Evolutionary conservation across 2,329 filamentous ascomycete genomes (phyloP).

Genomic region (Penicillium brevicompactum): DNA sequence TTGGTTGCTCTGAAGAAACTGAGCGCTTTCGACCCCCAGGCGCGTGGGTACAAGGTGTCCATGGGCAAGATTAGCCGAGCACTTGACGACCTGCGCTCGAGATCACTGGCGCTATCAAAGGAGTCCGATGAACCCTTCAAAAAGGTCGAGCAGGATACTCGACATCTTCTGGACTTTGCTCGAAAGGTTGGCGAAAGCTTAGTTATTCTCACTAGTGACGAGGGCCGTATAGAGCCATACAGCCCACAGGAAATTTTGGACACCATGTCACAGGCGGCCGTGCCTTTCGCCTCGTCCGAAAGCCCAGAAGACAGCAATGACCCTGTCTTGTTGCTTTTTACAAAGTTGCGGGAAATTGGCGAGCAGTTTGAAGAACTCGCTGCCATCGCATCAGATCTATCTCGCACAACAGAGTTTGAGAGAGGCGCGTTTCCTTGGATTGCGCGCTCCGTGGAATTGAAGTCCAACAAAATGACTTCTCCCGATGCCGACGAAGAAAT

Average conservation of each 20-base stretch:
- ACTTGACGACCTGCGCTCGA: slow-evolving; percentile 73
- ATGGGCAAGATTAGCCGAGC: slow-evolving; percentile 76
- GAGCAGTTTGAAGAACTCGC: slow-evolving; percentile 70
- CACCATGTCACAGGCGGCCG: slow-evolving; percentile 51
- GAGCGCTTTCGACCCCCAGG: slow-evolving; percentile 72
- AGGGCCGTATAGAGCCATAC: slow-evolving; percentile 69
- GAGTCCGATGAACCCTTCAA: slow-evolving; percentile 72
- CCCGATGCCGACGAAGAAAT: slow-evolving; percentile 86
- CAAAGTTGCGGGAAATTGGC: slow-evolving; percentile 66
- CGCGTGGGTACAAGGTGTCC: slow-evolving; percentile 80
- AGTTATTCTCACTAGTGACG: slow-evolving; percentile 68
- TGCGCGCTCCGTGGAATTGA: slow-evolving; percentile 76
- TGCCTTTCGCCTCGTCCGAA: slow-evolving; percentile 30
- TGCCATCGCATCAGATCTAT: slow-evolving; percentile 68
- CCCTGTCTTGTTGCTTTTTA: slow-evolving; percentile 68
- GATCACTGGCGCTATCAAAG: slow-evolving; percentile 72
- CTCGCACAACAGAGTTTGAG: slow-evolving; percentile 78
- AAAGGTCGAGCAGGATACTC: slow-evolving; percentile 65
- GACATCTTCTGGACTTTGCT: slow-evolving; percentile 66
- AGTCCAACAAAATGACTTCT: slow-evolving; percentile 76
- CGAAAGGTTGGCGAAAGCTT: slow-evolving; percentile 69
- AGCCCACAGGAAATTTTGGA: slow-evolving; percentile 67
- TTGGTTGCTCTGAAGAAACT: slow-evolving; percentile 70
- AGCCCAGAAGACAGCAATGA: slow-evolving; percentile 48
- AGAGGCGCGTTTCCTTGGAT: slow-evolving; percentile 77